Evolutionary conservation across 208 protist genomes (phyloP).

Genomic region (Trypanosoma congolense): DNA sequence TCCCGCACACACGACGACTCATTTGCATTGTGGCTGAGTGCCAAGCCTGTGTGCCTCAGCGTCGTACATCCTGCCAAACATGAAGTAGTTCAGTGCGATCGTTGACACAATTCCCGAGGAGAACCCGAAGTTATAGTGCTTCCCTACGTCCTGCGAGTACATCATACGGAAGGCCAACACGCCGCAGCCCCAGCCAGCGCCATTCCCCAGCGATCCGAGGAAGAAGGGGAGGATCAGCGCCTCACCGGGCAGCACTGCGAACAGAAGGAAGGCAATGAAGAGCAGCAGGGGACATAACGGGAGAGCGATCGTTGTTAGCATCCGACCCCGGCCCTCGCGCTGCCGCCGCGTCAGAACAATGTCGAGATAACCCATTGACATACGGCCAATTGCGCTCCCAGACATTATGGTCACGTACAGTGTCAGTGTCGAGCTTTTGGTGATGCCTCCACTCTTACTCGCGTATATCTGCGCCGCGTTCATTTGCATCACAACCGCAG

Average conservation of each 20-base stretch:
- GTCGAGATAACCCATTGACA: constrained; percentile 36
- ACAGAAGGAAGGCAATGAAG: constrained; percentile 10
- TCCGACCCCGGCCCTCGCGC: neutral
- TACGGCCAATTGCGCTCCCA: constrained; percentile 54
- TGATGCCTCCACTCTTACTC: constrained; percentile 21
- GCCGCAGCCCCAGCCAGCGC: constrained; percentile 4
- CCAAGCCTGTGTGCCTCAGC: constrained; percentile 10
- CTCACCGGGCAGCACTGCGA: constrained; percentile 18
- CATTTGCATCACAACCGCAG: constrained; percentile 11
- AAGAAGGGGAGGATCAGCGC: constrained; percentile 26
- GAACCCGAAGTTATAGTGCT: constrained; percentile 32
- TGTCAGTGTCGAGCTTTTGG: constrained; percentile 16
- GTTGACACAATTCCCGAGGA: constrained; percentile 13
- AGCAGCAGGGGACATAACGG: constrained; percentile 9
- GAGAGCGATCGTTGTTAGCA: constrained; percentile 8
- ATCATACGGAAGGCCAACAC: constrained; percentile 22
- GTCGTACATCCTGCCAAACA: constrained; percentile 23
- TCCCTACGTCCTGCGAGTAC: constrained; percentile 21
- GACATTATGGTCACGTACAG: constrained; percentile 54
- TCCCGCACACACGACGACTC: constrained; percentile 6
- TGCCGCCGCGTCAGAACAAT: constrained; percentile 8
- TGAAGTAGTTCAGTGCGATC: constrained; percentile 25
- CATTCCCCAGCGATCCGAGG: constrained; percentile 16
- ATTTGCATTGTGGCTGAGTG: constrained; percentile 8
- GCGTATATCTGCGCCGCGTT: constrained; percentile 37